Conservation (phyloP, 345 rosid species). For the Pseudoturritis turrita region DNA sequence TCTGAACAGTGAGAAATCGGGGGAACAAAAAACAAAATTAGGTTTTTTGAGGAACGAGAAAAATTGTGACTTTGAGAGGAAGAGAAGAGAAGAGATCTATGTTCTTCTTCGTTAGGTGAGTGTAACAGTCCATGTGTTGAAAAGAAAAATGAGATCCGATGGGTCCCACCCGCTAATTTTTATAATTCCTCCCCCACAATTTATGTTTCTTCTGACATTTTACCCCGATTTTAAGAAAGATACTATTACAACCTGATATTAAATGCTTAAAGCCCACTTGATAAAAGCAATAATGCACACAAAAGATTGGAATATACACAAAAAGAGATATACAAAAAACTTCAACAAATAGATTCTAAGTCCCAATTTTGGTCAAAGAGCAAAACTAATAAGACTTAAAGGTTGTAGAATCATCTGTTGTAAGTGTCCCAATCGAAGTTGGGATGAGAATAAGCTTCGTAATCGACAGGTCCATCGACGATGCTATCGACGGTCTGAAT, state of each 20-base stretch:
- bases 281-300: neutral
- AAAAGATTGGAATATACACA: conserved; percentile 20
- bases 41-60: conserved; percentile 8
- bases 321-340: conserved; percentile 15
- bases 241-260: neutral
- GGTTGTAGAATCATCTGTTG: conserved; percentile 19
- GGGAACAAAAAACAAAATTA: conserved; percentile 6
- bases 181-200: neutral
- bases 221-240: neutral
- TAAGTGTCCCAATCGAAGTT: conserved; percentile 91
- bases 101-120: conserved; percentile 31
- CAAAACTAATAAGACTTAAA: conserved; percentile 6
- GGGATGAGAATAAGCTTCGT: conserved; percentile 85
- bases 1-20: neutral
- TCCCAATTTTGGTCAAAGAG: conserved; percentile 7
- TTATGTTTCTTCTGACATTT: neutral
- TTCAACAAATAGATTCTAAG: neutral
- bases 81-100: conserved; percentile 11
- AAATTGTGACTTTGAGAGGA: neutral
- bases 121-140: conserved; percentile 32
- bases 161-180: conserved; percentile 14
- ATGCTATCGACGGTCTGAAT: conserved; percentile 71
- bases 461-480: conserved; percentile 78
- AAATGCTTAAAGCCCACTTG: neutral
- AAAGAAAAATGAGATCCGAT: neutral